Evolutionary conservation across 164 flowering plant genomes (phyloP).

Genomic region (Houttuynia cordata): DNA sequence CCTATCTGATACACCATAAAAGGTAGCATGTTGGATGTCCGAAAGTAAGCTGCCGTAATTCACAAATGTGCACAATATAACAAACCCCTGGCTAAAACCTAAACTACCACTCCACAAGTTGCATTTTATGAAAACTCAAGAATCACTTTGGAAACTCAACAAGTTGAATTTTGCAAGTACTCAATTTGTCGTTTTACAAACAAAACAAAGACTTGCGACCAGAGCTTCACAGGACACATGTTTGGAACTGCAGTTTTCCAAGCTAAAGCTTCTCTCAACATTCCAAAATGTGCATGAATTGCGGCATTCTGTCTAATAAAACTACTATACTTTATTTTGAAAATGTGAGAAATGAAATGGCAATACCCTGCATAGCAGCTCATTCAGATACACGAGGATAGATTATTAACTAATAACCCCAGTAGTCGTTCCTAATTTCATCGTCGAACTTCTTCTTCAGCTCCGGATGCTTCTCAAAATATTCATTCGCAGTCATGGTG

Average conservation of each 20-base stretch:
- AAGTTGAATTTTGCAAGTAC: too few species aligned
- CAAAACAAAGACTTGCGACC: too few species aligned
- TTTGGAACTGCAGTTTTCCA: not conserved
- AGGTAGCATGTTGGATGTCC: too few species aligned
- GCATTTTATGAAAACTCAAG: too few species aligned
- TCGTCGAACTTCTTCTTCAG: conserved; percentile 89
- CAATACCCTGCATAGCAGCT: not conserved
- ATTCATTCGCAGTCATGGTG: conserved; percentile 93
- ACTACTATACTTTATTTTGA: not conserved
- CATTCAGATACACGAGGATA: not conserved
- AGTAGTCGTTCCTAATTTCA: conserved; percentile 82
- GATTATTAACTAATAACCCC: conserved; percentile 61
- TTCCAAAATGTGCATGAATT: not conserved
- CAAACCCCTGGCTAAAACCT: too few species aligned
- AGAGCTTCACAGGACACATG: not conserved
- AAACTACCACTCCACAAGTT: too few species aligned
- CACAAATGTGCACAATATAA: too few species aligned
- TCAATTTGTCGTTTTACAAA: too few species aligned
- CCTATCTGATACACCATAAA: too few species aligned
- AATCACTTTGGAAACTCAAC: too few species aligned
- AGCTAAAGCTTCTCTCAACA: not conserved
- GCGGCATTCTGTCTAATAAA: not conserved
- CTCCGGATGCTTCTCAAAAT: conserved; percentile 93
- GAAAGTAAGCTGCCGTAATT: too few species aligned
- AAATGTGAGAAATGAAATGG: not conserved